phyloP scores from a whole-genome alignment of 2,329 filamentous ascomycete genomes.

The Penicillium sp. region DNA sequence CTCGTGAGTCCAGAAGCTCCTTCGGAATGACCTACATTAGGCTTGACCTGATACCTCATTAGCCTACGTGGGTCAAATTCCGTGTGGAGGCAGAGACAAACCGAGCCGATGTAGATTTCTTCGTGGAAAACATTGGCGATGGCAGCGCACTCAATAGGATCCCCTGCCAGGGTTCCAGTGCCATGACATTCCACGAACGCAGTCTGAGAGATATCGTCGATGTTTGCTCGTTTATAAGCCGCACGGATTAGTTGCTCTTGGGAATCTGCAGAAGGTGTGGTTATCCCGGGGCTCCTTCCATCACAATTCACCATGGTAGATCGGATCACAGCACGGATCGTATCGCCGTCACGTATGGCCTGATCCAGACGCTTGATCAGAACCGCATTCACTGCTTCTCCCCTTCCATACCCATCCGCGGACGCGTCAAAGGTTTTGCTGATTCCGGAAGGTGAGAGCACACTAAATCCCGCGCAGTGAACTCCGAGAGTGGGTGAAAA shows the following conservation, averaged over 20 bases:
- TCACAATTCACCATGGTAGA: constrained; percentile 24
- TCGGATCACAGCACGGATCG: no score
- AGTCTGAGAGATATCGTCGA: constrained; percentile 7
- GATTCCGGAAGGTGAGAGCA: constrained; percentile 41
- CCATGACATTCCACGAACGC: constrained; percentile 22
- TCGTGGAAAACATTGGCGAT: constrained; percentile 7
- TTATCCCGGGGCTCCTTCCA: constrained; percentile 21
- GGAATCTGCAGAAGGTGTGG: constrained; percentile 7
- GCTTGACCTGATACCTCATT: constrained; percentile 17
- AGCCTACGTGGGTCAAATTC: no score
- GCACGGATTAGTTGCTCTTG: constrained; percentile 5
- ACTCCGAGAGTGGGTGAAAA: constrained; percentile 17
- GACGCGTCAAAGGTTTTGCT: constrained; percentile 45
- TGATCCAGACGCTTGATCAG: constrained; percentile 45
- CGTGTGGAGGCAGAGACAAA: neutral
- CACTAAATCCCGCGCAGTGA: constrained; percentile 7
- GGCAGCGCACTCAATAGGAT: constrained; percentile 10
- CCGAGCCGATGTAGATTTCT: constrained; percentile 8
- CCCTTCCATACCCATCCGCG: constrained; percentile 50
- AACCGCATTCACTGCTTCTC: constrained; percentile 44
- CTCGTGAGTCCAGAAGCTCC: constrained; percentile 25
- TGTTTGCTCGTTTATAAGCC: constrained; percentile 4
- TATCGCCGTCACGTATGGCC: no score
- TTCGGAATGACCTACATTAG: constrained; percentile 28
- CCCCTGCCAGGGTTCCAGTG: constrained; percentile 18